A percentile compares a stretch with the other conserved stretches of the same genome.
Evolutionary conservation across 345 rosid species (phyloP).

Genomic region (Aegle marmelos): DNA sequence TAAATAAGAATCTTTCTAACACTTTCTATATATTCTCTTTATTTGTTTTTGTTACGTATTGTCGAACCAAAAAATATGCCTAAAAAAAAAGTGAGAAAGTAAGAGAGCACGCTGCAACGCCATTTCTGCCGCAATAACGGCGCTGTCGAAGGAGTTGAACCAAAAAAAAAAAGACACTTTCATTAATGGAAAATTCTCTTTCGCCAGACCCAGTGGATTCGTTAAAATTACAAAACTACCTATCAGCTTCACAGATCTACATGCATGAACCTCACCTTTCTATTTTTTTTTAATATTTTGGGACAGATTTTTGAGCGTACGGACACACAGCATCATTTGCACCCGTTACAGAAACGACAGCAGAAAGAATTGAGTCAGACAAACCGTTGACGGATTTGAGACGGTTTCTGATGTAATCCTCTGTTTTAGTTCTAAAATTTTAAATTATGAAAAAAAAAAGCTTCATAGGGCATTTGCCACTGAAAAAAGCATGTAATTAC

Average conservation of each 20-base stretch:
- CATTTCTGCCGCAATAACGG: constrained; percentile 88
- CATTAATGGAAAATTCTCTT: constrained; percentile 20
- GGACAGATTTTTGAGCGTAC: constrained; percentile 36
- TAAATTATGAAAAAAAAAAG: not conserved
- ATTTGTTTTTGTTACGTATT: not conserved
- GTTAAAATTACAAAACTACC: constrained; percentile 44
- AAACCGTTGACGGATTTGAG: constrained; percentile 4
- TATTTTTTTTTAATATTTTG: not conserved
- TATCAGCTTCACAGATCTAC: constrained; percentile 31
- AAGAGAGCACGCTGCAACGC: constrained; percentile 48
- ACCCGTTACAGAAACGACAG: constrained; percentile 6
- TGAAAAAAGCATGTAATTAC: constrained; percentile 10
- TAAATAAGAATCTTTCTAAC: not conserved
- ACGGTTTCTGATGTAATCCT: not conserved
- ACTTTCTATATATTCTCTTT: not conserved
- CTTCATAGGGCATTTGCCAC: not conserved
- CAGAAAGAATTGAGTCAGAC: not conserved
- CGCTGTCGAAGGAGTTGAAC: constrained; percentile 34
- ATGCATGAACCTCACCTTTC: constrained; percentile 33
- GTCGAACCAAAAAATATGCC: not conserved
- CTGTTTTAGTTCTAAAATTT: not conserved
- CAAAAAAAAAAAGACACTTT: constrained; percentile 5
- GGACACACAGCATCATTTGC: constrained; percentile 33
- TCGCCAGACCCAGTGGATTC: constrained; percentile 12
- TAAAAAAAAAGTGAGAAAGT: constrained; percentile 14